phyloP scores from a whole-genome alignment of 768 basidiomycete species.

The Leucocoprinus sp. region DNA sequence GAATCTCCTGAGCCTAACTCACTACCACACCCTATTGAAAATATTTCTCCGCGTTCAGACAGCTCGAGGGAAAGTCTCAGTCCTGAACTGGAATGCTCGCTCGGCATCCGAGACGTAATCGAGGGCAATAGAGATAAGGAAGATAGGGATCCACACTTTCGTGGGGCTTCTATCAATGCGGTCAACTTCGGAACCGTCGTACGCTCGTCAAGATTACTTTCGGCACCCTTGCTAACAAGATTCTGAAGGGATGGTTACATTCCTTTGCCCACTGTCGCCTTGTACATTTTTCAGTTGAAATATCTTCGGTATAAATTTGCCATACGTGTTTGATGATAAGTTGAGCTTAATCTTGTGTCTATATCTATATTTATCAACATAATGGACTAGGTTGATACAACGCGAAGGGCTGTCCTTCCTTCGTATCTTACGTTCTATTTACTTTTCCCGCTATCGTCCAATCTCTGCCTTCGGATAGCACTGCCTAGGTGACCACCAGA shows the following conservation, averaged over 20 bases:
- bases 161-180: constrained; percentile 22
- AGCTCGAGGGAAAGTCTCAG: constrained; percentile 18
- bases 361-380: constrained; percentile 8
- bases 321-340: not conserved
- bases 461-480: constrained; percentile 33
- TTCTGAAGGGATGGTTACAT: too few relatives aligned
- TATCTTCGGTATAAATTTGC: too few relatives aligned
- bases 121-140: constrained; percentile 18
- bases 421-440: not conserved
- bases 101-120: constrained; percentile 34
- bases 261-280: too few relatives aligned
- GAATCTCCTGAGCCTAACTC: constrained; percentile 18
- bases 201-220: not conserved
- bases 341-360: not conserved
- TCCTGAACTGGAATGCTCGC: constrained; percentile 37
- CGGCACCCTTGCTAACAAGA: not conserved
- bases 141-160: constrained; percentile 12
- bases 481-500: constrained; percentile 67
- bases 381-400: constrained; percentile 3
- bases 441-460: constrained; percentile 8
- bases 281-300: constrained; percentile 5
- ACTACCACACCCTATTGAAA: not conserved
- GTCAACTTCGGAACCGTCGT: constrained; percentile 18
- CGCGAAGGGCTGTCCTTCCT: not conserved
- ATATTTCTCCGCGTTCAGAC: not conserved